These are phyloP conservation scores for Beverwykella pulmonaria DNA, from an alignment of 495 filamentous ascomycete genomes.

Conservation along the genomic window DNA sequence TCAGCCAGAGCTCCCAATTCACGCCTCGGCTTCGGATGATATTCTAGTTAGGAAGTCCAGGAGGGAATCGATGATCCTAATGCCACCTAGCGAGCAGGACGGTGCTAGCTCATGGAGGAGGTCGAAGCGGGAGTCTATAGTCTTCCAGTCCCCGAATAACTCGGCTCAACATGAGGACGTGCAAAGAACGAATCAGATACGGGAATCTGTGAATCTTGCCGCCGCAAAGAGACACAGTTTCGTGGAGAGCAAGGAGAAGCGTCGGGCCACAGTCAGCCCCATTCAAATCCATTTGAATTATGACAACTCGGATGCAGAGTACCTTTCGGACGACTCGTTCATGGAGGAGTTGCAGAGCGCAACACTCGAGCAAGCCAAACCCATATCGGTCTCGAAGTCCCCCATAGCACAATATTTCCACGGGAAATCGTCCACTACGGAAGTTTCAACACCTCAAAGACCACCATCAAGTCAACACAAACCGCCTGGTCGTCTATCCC, in stretches of 20 bases:
- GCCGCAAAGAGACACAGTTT: conserved; percentile 11
- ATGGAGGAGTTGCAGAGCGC: conserved; percentile 87
- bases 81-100: neutral
- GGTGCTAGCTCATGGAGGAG: conserved; percentile 3
- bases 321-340: conserved; percentile 80
- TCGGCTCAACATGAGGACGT: neutral
- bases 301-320: conserved; percentile 56
- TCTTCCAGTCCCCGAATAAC: conserved; percentile 11
- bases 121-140: conserved; percentile 26
- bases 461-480: conserved; percentile 16
- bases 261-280: conserved; percentile 42
- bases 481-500: conserved; percentile 23
- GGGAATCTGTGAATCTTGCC: conserved; percentile 17
- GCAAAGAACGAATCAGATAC: neutral
- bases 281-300: conserved; percentile 40
- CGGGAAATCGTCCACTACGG: conserved; percentile 43
- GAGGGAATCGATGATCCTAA: conserved; percentile 25
- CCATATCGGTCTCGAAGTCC: conserved; percentile 81
- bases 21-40: conserved; percentile 9
- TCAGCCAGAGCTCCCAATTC: neutral
- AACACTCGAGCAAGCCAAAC: conserved; percentile 79
- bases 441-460: conserved; percentile 23
- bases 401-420: conserved; percentile 71
- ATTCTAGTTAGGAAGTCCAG: conserved; percentile 6
- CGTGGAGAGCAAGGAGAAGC: conserved; percentile 35